A percentile compares a stretch with the other conserved stretches of the same genome.
These are phyloP conservation scores for Ceratobasidium sp. DNA, from an alignment of 1,284 basidiomycete species.

Conservation along the genomic window DNA sequence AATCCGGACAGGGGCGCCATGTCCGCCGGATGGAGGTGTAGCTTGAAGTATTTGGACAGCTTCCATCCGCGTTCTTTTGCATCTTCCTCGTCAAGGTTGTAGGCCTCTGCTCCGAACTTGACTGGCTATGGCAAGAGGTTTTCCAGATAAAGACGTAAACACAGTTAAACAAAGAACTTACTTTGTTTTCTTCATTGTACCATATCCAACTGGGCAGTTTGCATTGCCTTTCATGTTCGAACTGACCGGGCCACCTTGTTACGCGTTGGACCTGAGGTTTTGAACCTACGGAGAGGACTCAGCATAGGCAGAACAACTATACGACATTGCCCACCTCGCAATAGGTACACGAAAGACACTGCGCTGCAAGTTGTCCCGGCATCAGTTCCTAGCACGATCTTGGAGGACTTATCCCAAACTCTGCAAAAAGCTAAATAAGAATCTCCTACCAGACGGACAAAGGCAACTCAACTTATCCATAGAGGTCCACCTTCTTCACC, in stretches of 20 bases:
- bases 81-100: neutral
- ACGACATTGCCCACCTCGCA: neutral
- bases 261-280: constrained; percentile 9
- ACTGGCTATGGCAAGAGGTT: neutral
- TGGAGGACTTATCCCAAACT: neutral
- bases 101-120: constrained; percentile 11
- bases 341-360: neutral
- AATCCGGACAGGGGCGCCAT: neutral
- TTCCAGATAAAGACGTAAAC: neutral
- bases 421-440: no score
- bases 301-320: neutral
- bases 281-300: neutral
- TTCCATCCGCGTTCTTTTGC: neutral
- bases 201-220: constrained; percentile 10
- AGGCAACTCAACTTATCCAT: neutral
- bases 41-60: constrained; percentile 18
- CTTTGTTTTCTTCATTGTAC: neutral
- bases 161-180: neutral
- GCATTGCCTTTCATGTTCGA: neutral
- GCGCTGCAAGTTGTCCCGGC: constrained; percentile 13
- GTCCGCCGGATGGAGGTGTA: constrained; percentile 2
- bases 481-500: no score
- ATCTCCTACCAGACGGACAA: no score
- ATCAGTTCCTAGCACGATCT: constrained; percentile 1
- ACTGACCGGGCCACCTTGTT: constrained; percentile 3